A percentile compares a stretch with the other conserved stretches of the same genome.
Evolutionary conservation across 208 protist species (phyloP).

Genomic region (Tritrichomonas foetus): DNA sequence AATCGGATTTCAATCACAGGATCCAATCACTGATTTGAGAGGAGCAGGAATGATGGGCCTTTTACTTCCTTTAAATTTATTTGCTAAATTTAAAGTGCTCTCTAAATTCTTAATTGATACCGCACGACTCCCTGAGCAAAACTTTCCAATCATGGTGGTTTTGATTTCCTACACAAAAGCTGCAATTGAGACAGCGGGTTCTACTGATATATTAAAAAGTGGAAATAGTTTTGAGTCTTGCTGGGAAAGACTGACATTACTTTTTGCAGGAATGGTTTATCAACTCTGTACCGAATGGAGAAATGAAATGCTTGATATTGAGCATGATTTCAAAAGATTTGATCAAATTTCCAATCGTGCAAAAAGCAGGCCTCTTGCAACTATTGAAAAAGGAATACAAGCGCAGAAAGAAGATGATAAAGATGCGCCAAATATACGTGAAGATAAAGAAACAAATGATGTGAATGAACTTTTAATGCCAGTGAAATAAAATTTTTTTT

Average conservation of each 20-base stretch:
- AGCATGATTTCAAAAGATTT: background rate
- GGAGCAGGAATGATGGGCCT: background rate
- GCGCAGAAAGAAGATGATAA: background rate
- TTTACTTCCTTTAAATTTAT: background rate
- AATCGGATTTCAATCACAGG: slow-evolving; percentile 7
- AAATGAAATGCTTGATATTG: background rate
- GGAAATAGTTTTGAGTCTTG: background rate
- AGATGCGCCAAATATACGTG: too few relatives aligned
- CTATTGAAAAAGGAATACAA: background rate
- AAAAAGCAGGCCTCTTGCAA: background rate
- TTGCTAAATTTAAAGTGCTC: background rate
- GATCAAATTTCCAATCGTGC: background rate
- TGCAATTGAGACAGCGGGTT: background rate
- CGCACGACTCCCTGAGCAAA: background rate
- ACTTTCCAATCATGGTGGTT: slow-evolving; percentile 13
- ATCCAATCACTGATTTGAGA: background rate
- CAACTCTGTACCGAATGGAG: background rate
- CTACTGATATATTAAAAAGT: background rate
- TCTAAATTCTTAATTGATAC: background rate
- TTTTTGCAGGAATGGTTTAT: background rate
- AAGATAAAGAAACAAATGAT: too few relatives aligned
- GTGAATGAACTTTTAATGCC: too few relatives aligned
- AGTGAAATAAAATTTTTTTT: too few relatives aligned
- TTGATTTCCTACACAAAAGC: background rate
- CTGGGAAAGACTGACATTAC: background rate